These are phyloP conservation scores for Sporobolomyces roseus DNA, from an alignment of 768 basidiomycete species.

Conservation along the genomic window DNA sequence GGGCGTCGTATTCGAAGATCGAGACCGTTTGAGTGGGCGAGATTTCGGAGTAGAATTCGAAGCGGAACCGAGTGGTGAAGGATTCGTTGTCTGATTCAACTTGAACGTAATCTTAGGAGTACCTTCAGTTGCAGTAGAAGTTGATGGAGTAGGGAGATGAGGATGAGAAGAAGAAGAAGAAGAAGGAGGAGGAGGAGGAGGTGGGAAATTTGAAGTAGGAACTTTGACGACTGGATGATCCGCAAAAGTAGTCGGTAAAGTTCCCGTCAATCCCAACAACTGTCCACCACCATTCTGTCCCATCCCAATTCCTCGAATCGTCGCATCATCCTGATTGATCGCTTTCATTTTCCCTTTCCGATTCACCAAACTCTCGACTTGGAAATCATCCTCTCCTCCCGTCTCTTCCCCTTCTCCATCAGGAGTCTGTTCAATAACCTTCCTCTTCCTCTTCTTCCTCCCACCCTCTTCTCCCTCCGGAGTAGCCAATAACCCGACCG, in stretches of 20 bases:
- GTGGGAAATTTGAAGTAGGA: constrained; percentile 2
- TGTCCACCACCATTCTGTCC: not conserved
- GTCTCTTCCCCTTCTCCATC: constrained; percentile 42
- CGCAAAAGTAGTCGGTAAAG: too few relatives aligned
- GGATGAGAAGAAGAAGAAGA: too few relatives aligned
- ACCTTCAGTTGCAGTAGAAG: too few relatives aligned
- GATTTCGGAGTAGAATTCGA: not conserved
- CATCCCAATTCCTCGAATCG: not conserved
- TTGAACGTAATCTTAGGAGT: too few relatives aligned
- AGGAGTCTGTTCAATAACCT: not conserved
- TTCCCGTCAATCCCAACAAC: too few relatives aligned
- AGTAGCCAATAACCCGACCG: constrained; percentile 13
- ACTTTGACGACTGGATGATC: constrained; percentile 31
- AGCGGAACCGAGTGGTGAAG: not conserved
- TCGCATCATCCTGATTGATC: not conserved
- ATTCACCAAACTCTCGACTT: constrained; percentile 32
- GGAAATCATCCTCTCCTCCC: constrained; percentile 26
- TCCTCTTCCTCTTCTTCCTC: not conserved
- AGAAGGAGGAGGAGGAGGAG: not conserved
- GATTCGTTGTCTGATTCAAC: too few relatives aligned
- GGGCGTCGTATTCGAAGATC: not conserved
- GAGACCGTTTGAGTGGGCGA: not conserved
- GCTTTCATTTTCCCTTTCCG: constrained; percentile 1
- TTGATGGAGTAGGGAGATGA: too few relatives aligned
- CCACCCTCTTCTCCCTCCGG: not conserved